Evolutionary conservation across 2,329 filamentous ascomycete species (phyloP), one percentile per base, ranked within the genome.

Genomic region (Fusarium keratoplasticum): DNA sequence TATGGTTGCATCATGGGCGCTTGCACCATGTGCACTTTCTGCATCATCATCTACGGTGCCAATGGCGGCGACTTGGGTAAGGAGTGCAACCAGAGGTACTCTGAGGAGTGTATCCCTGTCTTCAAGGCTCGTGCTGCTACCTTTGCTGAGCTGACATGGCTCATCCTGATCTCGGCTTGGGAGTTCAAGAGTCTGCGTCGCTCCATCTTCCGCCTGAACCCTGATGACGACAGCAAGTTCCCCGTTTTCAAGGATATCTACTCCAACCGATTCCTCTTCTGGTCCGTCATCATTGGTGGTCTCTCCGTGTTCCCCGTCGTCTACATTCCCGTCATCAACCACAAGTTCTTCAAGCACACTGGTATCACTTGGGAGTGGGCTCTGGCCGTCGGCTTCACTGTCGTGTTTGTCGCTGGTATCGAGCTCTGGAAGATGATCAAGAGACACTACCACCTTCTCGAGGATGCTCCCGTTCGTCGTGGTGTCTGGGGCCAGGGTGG

Each of bases 1-100:
- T 95, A 96, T 79, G 94, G 94, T 29, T 78, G 91, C 74, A 92
- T 93, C 86, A 95, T 96, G 91, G 93, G 93, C 2, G 88, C 87
- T 3, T 90, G 94, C 71, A 92, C 87, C 54, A 87, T 90, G 78
- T 83, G 85, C 76, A 89, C 92, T 2, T 95, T 94, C 58, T 89
- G 92, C 64, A 92, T 93, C 74, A 83, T 90, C 67, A 83, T 90
- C 47, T 90, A 89, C 73, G 90, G 90, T 25, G 86, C 84, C 74
- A 87, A 90, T 67, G 82, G 82, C 62, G 88, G 88, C 20, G 73
- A 87, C 61, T 87, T 94, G 6, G 92, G 92, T 52, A 67, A 77
- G 5, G 84, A 90, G 76, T 94, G 92, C 85, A 94, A 94, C 83
- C 86, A 89, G 54, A 76, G 77, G 27, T 92, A 87, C 80, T 88